Base-by-base conservation (phyloP, 2,329 filamentous ascomycete species). In the Fusarium nanum region DNA sequence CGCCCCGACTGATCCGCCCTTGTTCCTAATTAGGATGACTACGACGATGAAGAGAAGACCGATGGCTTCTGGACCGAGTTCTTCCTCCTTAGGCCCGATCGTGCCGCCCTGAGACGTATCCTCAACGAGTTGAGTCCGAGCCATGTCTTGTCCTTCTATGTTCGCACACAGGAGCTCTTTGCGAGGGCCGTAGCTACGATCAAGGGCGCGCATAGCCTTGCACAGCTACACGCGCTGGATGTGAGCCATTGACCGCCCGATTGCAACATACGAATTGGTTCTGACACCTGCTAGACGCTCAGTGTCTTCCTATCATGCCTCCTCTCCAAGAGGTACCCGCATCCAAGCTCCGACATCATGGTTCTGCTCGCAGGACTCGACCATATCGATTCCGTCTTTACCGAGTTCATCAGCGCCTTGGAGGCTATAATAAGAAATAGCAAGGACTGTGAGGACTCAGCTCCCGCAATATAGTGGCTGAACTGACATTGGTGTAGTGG, bases 61-160 rank as follows among this genome's bases (percentile, higher is more conserved):
- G 93, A 97, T 65, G 95, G 94, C 45, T 99, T 98, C 82, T 99
- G 96, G 96, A 87, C 89, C 72, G 96, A 98, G 81, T 94, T 99
- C 82, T 99, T 99, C 80, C 87, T 99, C 40, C 85, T 98, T 62
- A 90, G 90, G 68, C 94, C 95, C 23, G 93, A 98, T 77, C 86
- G 88, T 57, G 79, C 84, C 7, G 87, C 89, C 50, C 83, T 99
- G 70, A 87, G 89, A 77, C 83, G 82, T 52, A 87, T 94, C 49
- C 83, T 99, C 66, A 88, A 90, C 68, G 83, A 86, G n/a, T 83
- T 96, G 42, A 86, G 87, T 54, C 88, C 93, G 8, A 90, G 93
- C 71, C 90, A 94, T 73, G 85, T 97, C 67, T 84, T 98, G 44
- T 88, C 91, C 62, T 83, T 93, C 49, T 93, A 97, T 80, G 87